Base-by-base conservation (phyloP, 2,329 filamentous ascomycete species). In the Pseudomassariella vexata region DNA sequence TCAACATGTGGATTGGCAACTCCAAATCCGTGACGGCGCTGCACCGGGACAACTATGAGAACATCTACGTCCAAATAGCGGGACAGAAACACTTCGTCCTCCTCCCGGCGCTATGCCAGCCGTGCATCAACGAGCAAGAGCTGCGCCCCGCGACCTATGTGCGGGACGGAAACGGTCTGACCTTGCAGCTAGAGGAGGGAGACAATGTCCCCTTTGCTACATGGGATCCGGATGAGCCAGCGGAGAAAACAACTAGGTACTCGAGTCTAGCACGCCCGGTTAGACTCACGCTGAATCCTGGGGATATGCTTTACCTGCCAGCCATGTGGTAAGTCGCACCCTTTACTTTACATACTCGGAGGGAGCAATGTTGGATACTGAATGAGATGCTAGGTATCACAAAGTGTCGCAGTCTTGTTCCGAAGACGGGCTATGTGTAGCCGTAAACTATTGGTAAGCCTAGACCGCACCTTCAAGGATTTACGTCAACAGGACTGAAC, bases 21-120 rank as follows among this genome's bases (percentile, higher is more conserved):
- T 75, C 76, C 2, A 66, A 65, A 22, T 84, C 79, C 17, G 67
- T 73, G 1, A 89, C 85, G 0, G 79, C 82, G 1, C 56, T 89
- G 33, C 86, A 92, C 60, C 84, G 82, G 48, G 86, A 92, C 59
- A 84, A 84, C 47, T 90, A 89, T 55, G 85, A 92, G 55, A 92
- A 92, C 52, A 70, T 92, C 1, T 92, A 89, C 53, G 81, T 86
- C 2, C 85, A 90, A 48, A 57, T 90, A 10, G 55, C 77, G 1
- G 86, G 85, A 0, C 60, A 62, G 35, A 92, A 92, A 53, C 76
- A 84, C 44, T 92, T 92, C 45, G 70, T 79, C 0, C 63, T 92
- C 2, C 57, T 92, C 2, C 81, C 85, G n/a, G 79, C 85, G 0
- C 55, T 82, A 2, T 83, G 77, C 40, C 73, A 79, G 43, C 67